These are phyloP conservation scores for Melanomma pulvis-pyrius DNA, from an alignment of 495 filamentous ascomycete genomes.

Conservation along the genomic window DNA sequence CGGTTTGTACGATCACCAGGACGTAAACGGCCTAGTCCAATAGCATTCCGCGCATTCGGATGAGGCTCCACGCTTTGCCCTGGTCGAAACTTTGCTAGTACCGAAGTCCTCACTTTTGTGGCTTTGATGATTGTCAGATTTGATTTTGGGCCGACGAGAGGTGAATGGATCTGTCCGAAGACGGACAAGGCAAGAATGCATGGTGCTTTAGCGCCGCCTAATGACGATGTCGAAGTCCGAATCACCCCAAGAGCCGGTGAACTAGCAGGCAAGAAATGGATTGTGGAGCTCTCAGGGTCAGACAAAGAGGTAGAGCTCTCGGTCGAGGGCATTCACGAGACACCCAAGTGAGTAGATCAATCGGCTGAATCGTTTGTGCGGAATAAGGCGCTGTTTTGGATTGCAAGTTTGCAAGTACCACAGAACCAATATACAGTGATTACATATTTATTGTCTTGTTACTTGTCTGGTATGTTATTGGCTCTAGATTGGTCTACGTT, in stretches of 20 bases:
- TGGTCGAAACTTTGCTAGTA: slow-evolving; percentile 34
- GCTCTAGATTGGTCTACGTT: no score
- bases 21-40: slow-evolving; percentile 17
- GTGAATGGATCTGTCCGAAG: slow-evolving; percentile 22
- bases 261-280: slow-evolving; percentile 13
- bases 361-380: no score
- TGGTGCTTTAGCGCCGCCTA: slow-evolving; percentile 12
- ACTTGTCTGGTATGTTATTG: no score
- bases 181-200: slow-evolving; percentile 19
- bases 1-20: slow-evolving; percentile 23
- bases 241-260: slow-evolving; percentile 1
- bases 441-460: no score
- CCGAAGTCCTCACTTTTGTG: slow-evolving; percentile 27
- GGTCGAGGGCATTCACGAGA: slow-evolving; percentile 7
- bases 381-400: no score
- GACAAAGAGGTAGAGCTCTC: slow-evolving; percentile 11
- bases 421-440: no score
- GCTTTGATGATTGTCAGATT: slow-evolving; percentile 31
- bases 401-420: no score
- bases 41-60: slow-evolving; percentile 30
- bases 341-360: no score
- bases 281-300: slow-evolving; percentile 13
- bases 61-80: slow-evolving; percentile 33
- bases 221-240: slow-evolving; percentile 17
- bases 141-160: slow-evolving; percentile 12